Base-by-base conservation (phyloP, 495 filamentous ascomycete genomes). In the Penicillium argentinense region DNA sequence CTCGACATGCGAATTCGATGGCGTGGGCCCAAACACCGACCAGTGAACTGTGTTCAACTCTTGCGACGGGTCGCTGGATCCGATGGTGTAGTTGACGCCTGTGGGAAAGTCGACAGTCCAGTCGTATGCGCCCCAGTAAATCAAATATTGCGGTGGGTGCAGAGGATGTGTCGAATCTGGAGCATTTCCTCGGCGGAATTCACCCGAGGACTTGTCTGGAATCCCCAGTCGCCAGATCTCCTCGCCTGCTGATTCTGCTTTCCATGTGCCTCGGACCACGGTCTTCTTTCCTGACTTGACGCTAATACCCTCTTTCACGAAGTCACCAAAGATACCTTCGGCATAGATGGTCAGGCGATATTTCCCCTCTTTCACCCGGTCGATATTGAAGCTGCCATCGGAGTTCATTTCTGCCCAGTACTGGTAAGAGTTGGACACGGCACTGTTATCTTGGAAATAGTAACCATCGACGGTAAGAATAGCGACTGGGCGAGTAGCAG, bases 341-440 rank as follows among this genome's bases (percentile, higher is more conserved):
- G 78, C 79, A 30, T 81, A 82, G 26, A 82, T 58, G 0, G 78
- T 83, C 11, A 84, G 62, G 4, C 78, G 67, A 56, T 80, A 83
- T 13, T 58, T 77, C 16, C 74, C 79, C 6, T 61, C 66, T 38
- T 68, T 75, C 19, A 82, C 72, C 12, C 68, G 66, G 5, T 69
- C 63, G 25, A 84, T 76, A 1, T 38, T 53, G 39, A 76, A 79
- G 4, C 49, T 49, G 1, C 79, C 77, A n/a, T 56, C 61, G 4
- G 59, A 28, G 18, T 66, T 62, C 17, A 83, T 69, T 13, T 81
- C 73, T 1, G 64, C 65, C 80, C 78, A 82, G 57, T 83, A 82
- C 54, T 83, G 79, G 40, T 77, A 75, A 3, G 76, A 69, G 3
- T 53, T 54, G 2, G 68, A 42, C 24, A 77, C 73, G 6, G 69